phyloP scores from a whole-genome alignment of 306 rosid species.

The Cicer bijugum region DNA sequence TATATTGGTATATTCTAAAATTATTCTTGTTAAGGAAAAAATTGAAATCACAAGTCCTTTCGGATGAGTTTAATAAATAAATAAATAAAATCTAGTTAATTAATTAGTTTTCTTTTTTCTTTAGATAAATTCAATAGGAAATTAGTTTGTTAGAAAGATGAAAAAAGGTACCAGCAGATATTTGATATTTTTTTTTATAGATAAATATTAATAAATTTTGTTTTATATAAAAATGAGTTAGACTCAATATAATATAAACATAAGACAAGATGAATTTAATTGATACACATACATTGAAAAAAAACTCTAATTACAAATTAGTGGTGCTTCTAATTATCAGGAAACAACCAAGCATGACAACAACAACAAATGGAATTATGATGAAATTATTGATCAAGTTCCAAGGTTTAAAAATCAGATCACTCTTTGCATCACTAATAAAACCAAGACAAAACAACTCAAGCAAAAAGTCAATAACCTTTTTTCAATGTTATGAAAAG shows the following conservation, averaged over 20 bases:
- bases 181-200: too few species aligned
- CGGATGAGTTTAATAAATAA: background rate
- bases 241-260: too few species aligned
- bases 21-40: background rate
- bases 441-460: conserved; percentile 43
- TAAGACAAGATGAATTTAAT: too few species aligned
- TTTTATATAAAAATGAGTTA: too few species aligned
- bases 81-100: too few species aligned
- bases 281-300: too few species aligned
- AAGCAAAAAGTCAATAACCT: conserved; percentile 33
- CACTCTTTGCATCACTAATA: conserved; percentile 48
- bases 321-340: background rate
- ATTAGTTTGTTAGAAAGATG: too few species aligned
- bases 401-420: conserved; percentile 50
- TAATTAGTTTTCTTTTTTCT: too few species aligned
- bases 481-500: conserved; percentile 42
- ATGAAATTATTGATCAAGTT: conserved; percentile 57
- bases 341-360: conserved; percentile 44
- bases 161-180: too few species aligned
- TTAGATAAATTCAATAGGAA: too few species aligned
- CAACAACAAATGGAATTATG: conserved; percentile 42
- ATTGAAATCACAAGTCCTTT: background rate
- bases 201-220: too few species aligned
- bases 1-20: background rate
- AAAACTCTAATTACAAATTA: too few species aligned